A percentile compares a stretch with the other conserved stretches of the same genome.
Evolutionary conservation across 768 basidiomycete species (phyloP).

Genomic region (Mycena galopus): DNA sequence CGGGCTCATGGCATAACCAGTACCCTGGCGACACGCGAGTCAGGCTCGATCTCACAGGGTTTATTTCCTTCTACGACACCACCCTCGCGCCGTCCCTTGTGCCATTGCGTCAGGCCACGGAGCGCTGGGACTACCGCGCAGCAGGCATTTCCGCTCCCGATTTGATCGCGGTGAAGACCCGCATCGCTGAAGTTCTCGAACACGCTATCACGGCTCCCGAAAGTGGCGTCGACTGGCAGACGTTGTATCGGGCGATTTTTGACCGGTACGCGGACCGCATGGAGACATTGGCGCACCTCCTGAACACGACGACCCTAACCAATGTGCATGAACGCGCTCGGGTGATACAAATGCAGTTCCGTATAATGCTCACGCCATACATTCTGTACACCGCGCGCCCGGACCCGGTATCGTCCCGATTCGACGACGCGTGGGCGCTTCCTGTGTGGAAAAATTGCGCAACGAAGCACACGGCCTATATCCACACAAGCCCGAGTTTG

Average conservation of each 20-base stretch:
- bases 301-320: not conserved
- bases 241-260: not conserved
- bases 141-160: slow-evolving; percentile 43
- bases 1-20: slow-evolving; percentile 49
- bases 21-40: slow-evolving; percentile 53
- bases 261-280: not conserved
- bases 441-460: slow-evolving; percentile 48
- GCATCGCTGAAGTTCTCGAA: slow-evolving; percentile 32
- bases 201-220: not conserved
- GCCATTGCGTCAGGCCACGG: slow-evolving; percentile 36
- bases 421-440: slow-evolving; percentile 42
- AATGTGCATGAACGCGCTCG: not conserved
- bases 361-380: not conserved
- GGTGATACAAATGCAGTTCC: not conserved
- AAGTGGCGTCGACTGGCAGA: not conserved
- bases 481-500: not conserved
- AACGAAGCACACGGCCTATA: slow-evolving; percentile 29
- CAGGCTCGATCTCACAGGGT: slow-evolving; percentile 46
- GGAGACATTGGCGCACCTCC: not conserved
- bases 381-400: not conserved
- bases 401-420: too few species aligned
- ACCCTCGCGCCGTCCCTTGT: slow-evolving; percentile 47
- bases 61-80: slow-evolving; percentile 55
- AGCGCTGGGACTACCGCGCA: slow-evolving; percentile 49
- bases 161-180: slow-evolving; percentile 6